Evolutionary conservation across 2,329 filamentous ascomycete species (phyloP), one percentile per base, ranked within the genome.

Genomic region (Epichloe gansuensis): DNA sequence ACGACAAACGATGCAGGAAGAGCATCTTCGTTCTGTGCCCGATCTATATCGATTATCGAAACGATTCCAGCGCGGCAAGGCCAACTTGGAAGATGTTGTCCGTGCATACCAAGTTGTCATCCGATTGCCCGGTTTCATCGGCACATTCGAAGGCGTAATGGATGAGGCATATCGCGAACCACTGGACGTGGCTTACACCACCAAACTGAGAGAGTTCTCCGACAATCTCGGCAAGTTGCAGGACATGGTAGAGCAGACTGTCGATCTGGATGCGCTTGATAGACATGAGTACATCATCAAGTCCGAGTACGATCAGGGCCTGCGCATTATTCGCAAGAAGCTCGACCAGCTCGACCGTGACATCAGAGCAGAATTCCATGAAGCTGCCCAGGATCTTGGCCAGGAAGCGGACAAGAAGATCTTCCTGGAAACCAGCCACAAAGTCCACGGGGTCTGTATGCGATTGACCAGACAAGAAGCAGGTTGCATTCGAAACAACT

Each of bases 201-300:
- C 80, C 28, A 94, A 94, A 65, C 73, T 98, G 41, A 81, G 80
- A 48, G 81, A 86, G 55, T 80, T 88, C 55, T 86, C 84, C 5
- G 83, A 89, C 62, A 88, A 83, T 62, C 77, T 98, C 49, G 83
- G 80, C 28, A 95, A 90, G 65, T 75, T 98, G 11, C 88, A 91
- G 63, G 93, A 98, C 65, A 96, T 98, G 89, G 93, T 98, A 0
- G 93, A 98, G 72, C 95, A 93, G 2, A 98, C 94, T 0, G 91
- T 98, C 13, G 93, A 98, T 63, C 80, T 98, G 0, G 88, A 95
- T 54, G 93, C 93, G 3, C 80, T 98, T 11, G 91, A 98, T 62
- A 90, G 93, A 59, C 93, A 98, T 64, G 93, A 98, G 65, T 98
- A 94, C 70, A 91, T 96, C 62, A 98, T 98, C 77, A 98, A 97